Conservation (phyloP, 768 basidiomycete genomes). For the Rhizopogon salebrosus region DNA sequence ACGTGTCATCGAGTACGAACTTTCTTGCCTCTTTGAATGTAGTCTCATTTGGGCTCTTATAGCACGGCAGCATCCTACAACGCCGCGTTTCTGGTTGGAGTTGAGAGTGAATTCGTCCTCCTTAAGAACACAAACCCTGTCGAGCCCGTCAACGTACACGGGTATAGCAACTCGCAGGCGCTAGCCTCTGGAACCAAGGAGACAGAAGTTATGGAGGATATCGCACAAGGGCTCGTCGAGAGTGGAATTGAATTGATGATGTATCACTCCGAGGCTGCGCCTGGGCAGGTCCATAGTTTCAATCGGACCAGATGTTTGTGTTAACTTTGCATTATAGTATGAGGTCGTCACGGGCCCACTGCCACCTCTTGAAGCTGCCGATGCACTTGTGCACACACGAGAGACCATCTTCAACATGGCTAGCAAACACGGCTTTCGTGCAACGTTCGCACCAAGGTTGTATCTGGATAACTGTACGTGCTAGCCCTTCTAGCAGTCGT, state of each 20-base stretch:
- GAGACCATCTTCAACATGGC: slow-evolving; percentile 67
- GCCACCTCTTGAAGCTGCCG: slow-evolving; percentile 58
- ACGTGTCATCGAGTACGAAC: too few relatives aligned
- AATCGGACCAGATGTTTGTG: too few relatives aligned
- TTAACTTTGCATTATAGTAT: slow-evolving; percentile 34
- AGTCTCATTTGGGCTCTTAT: neutral
- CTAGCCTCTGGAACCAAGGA: slow-evolving; percentile 42
- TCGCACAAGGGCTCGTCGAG: slow-evolving; percentile 41
- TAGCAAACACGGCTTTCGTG: slow-evolving; percentile 54
- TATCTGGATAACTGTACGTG: slow-evolving; percentile 32
- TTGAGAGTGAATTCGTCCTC: slow-evolving; percentile 68
- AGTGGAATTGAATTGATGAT: slow-evolving; percentile 60
- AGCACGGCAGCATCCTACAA: slow-evolving; percentile 32
- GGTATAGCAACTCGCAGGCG: slow-evolving; percentile 38
- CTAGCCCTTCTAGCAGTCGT: too few relatives aligned
- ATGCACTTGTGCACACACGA: slow-evolving; percentile 60
- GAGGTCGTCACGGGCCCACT: slow-evolving; percentile 68
- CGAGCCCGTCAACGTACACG: slow-evolving; percentile 39
- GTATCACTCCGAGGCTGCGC: slow-evolving; percentile 67
- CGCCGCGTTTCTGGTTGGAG: slow-evolving; percentile 56
- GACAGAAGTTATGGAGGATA: slow-evolving; percentile 48
- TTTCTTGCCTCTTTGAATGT: neutral
- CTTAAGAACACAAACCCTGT: slow-evolving; percentile 46
- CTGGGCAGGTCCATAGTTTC: slow-evolving; percentile 48
- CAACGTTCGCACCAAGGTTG: slow-evolving; percentile 66